Conservation (phyloP, 495 filamentous ascomycete genomes). For the Lasiosphaeris hirsuta region DNA sequence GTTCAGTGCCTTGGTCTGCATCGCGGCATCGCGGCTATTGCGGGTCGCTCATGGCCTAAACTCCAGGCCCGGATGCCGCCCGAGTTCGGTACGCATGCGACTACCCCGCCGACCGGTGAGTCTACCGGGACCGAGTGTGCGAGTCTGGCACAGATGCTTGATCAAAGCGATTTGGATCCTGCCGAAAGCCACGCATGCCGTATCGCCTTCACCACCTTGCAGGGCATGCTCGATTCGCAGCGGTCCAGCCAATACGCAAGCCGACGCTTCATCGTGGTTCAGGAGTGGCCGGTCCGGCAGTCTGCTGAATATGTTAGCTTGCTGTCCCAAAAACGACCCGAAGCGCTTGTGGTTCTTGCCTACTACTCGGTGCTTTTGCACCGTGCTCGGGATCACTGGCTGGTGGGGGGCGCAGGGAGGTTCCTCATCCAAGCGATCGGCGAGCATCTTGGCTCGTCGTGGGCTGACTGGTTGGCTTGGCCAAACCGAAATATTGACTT, state of each 20-base stretch:
- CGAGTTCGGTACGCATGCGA: no score
- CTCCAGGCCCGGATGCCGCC: neutral
- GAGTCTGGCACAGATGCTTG: no score
- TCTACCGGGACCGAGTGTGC: no score
- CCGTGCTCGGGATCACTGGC: conserved; percentile 33
- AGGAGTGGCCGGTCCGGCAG: conserved; percentile 35
- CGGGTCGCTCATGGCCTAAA: conserved; percentile 25
- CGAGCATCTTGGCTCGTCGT: conserved; percentile 9
- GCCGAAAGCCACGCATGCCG: no score
- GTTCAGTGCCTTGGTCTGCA: conserved; percentile 40
- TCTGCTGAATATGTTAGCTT: conserved; percentile 31
- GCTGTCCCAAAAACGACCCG: conserved; percentile 30
- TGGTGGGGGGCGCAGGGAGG: conserved; percentile 34
- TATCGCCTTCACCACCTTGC: no score
- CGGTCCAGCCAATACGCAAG: no score
- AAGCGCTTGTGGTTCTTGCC: conserved; percentile 44
- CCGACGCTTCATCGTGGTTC: neutral
- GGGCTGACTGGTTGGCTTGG: conserved; percentile 16
- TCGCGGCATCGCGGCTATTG: conserved; percentile 36
- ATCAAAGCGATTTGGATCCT: no score
- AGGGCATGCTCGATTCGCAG: no score
- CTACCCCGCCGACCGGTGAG: no score
- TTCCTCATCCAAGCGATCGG: conserved; percentile 14
- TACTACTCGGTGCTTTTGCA: conserved; percentile 40
- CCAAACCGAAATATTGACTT: neutral